Conservation (phyloP, 2,329 filamentous ascomycete species). For the Trichoderma lentiforme region DNA sequence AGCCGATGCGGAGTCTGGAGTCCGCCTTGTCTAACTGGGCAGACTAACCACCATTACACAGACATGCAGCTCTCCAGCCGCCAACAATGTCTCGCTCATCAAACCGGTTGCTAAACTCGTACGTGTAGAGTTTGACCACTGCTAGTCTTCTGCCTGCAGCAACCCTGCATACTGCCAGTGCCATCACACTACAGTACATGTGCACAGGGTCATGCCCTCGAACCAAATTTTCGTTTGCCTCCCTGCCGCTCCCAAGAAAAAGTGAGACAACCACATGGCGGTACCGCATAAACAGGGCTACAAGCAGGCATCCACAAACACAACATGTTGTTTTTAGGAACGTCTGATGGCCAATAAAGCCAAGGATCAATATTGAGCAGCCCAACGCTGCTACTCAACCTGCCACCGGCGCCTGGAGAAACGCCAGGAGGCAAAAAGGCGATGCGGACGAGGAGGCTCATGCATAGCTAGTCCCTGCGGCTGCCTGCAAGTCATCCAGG, state of each 20-base stretch:
- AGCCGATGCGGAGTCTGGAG: slow-evolving; percentile 1
- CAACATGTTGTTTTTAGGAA: neutral
- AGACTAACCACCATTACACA: neutral
- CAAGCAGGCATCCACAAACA: neutral
- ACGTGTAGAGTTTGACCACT: neutral
- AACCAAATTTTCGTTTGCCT: slow-evolving; percentile 2
- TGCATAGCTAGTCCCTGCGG: slow-evolving; percentile 12
- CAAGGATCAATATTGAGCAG: neutral
- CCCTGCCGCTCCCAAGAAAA: neutral
- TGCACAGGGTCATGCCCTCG: slow-evolving; percentile 4
- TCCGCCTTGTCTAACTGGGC: slow-evolving; percentile 8
- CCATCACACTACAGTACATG: slow-evolving; percentile 3
- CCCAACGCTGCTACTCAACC: neutral
- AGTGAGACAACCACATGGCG: slow-evolving; percentile 14
- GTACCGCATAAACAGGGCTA: neutral
- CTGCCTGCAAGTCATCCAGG: slow-evolving; percentile 18
- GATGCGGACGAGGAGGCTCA: slow-evolving; percentile 8
- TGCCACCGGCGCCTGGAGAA: slow-evolving; percentile 1
- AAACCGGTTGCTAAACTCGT: neutral
- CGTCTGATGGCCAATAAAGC: slow-evolving; percentile 1
- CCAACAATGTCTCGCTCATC: neutral
- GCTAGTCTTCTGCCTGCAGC: slow-evolving; percentile 4
- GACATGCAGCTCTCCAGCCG: slow-evolving; percentile 5
- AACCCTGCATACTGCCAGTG: slow-evolving; percentile 16
- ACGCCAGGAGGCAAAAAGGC: slow-evolving; percentile 2